Base-by-base conservation (phyloP, 2,329 filamentous ascomycete genomes). In the Pleomassaria siparia region DNA sequence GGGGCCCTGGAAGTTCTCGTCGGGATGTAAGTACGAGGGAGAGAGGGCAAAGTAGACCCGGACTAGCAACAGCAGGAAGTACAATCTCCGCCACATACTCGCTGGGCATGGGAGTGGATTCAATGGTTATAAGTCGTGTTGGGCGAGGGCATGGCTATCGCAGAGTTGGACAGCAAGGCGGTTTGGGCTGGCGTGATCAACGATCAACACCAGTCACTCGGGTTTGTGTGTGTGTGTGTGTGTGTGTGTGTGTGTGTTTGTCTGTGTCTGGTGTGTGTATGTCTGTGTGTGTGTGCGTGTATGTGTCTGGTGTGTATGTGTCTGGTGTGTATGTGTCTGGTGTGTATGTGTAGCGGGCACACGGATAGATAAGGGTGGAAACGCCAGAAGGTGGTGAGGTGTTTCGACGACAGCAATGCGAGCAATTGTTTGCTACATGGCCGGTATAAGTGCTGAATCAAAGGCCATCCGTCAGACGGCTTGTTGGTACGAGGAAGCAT, bases 1-100 rank as follows among this genome's bases (percentile, higher is more conserved):
- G 13, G 94, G 94, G 28, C 94, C 94, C 75, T 99, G 94, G 66
- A 99, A 99, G 77, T 97, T 94, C 80, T 99, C 94, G 76, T 99
- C 94, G 4, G 94, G 94, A 72, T 99, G 94, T 39, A 99, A 83
- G 72, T 99, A 99, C 78, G 92, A 97, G 49, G 94, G 89, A 54
- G 88, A 91, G 56, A 97, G 76, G 51, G 94, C 92, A 71, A 97
- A 92, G 82, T 92, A 97, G 66, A 97, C 80, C 72, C 94, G 87
- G 64, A 96, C 83, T 59, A 94, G 77, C 64, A 95, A 80, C 62
- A 99, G 80, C 47, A 95, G 75, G 54, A 97, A 79, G 74, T 96
- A 96, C 54, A 86, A 83, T 72, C 91, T 86, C 78, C 91, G 85
- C 91, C 90, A 96, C 92, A 96, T 96, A 61, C 61, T 77, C 55